Base-by-base conservation (phyloP, 805 yeast genomes). In the Komagataella pastoris region DNA sequence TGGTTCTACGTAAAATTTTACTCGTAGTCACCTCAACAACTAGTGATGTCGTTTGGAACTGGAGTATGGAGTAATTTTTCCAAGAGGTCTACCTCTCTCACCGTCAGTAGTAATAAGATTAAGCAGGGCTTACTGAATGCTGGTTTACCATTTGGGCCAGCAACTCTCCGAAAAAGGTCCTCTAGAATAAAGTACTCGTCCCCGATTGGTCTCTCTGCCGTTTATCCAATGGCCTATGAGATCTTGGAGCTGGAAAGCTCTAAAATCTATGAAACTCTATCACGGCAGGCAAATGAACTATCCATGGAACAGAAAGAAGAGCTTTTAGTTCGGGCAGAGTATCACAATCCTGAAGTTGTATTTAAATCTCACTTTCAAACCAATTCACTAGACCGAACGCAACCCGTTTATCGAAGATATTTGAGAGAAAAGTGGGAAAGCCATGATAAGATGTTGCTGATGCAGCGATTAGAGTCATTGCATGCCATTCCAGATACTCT, bases 401-500 rank as follows among this genome's bases (percentile, higher is more conserved):
- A 79, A 59, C 95, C 97, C 6, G 86, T 89, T n/a, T 90, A 81
- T 69, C 80, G 96, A 64, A 68, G 78, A 49, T 70, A 79, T 56
- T 77, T 86, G 54, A 70, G 78, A 58, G 69, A 82, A 55, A 77
- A 83, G 56, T 91, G 97, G 97, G 77, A 80, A 63, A 59, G 66
- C 12, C 73, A 81, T 55, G 82, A 79, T 47, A 79, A 80, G 66
- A 85, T 88, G 87, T 63, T 88, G 50, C 71, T 83, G 51, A 88
- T 93, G 93, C 97, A 93, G 70, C 81, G 98, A 71, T 68, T 93
- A 51, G 99, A 93, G 69, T 81, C 85, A 52, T 70, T 88, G 58
- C 77, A 76, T 47, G 88, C 88, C 47, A 86, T 93, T 54, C 99
- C 99, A 14, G 99, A 93, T 64, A 90, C 98, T 3, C 64, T 93